Evolutionary conservation across 2,329 filamentous ascomycete genomes (phyloP), one percentile per base, ranked within the genome.

Genomic region (Aspergillus brasiliensis): DNA sequence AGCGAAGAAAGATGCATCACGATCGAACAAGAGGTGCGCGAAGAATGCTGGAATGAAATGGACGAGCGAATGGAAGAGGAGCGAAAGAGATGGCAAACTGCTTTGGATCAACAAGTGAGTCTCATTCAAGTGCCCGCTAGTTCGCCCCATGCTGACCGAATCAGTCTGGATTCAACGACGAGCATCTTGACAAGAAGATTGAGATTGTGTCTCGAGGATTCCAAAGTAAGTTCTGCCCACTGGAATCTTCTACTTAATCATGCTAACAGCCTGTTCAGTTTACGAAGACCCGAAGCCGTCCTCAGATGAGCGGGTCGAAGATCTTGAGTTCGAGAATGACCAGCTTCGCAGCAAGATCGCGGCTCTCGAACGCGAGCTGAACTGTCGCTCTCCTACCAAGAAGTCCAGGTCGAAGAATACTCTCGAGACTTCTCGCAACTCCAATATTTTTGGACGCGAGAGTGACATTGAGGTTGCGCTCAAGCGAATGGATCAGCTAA

Each of bases 21-120:
- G 54, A 80, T 96, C 11, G 95, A 99, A 73, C 88, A 91, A 67
- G 88, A 89, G 5, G 86, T 98, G 28, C 88, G 95, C 21, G 94
- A 97, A 70, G 94, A 98, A 67, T 94, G 93, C 68, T 93, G 88
- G 67, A 82, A 80, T 2, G 95, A 97, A 71, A 96, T 96, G 80
- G 95, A 99, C 71, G 81, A 85, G 60, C 85, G 87, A 10, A 83
- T 97, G 49, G 85, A 87, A 19, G 79, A 88, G 11, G 92, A 97
- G 73, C 86, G 91, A 74, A 83, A 85, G 8, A 83, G 91, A n/a
- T 97, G 92, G 90, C 89, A 94, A 72, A 85, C 84, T 0, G 89
- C 87, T 0, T 85, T 92, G 74, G 89, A 91, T 17, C 86, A 89
- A 5, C 92, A 97, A 73, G 84, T 87, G 62, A 64, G 62, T 46